Base-by-base conservation (phyloP, 73 alveolate genomes). In the Durusdinium trenchii region DNA sequence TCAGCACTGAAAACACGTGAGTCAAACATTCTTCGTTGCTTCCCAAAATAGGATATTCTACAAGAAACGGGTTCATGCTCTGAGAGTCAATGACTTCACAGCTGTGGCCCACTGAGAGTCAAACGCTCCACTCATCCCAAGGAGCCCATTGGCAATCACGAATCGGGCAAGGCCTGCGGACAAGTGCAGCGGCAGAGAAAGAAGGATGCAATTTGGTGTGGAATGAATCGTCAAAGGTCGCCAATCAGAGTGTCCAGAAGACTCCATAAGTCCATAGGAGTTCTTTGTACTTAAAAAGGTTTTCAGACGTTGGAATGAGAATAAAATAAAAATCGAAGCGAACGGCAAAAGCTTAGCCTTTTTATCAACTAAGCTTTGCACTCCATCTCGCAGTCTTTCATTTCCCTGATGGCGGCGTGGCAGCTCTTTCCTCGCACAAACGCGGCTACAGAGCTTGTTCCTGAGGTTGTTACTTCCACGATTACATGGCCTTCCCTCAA, bases 121-220 rank as follows among this genome's bases (percentile, higher is more conserved):
- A n/a, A n/a, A 38, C 98, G 38, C 98, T 91, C 98, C 98, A 91
- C 35, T 69, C 60, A 36, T 91, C 98, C 98, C 98, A 91, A 57
- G 98, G 60, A 1, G 84, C 79, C 98, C 98, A 91, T 35, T 42
- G 75, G 78, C 98, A 91, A 57, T 91, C 98, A 14, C 98, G 98
- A 26, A 91, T 48, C n/a, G 98, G 98, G 57, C 98, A 91, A 5
- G 98, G 98, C 98, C 98, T 91, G 9, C 18, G 38, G 46, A 86
- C 18, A 38, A 20, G 14, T 45, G n/a, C 43, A 71, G 26, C 38
- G 84, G 40, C 84, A 6, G 52, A 40, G 3, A 6, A 36, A n/a
- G n/a, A n/a, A n/a, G n/a, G n/a, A n/a, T n/a, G n/a, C n/a, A n/a
- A n/a, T n/a, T n/a, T n/a, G n/a, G n/a, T n/a, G n/a, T n/a, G n/a